Conservation (phyloP, 2,329 filamentous ascomycete genomes). For the Cytospora leucostoma region DNA sequence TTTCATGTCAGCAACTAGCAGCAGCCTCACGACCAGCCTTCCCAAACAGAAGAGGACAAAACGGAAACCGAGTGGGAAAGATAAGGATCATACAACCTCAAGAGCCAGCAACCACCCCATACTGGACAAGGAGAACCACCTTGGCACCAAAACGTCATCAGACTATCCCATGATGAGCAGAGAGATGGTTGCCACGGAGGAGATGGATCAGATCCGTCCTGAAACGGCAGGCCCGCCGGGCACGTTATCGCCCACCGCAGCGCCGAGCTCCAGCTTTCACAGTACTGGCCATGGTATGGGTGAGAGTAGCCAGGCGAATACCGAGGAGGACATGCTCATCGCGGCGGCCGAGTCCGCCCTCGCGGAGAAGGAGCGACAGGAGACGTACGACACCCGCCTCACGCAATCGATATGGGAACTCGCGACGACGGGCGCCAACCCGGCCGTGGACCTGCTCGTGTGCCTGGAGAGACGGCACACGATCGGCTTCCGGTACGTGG, state of each 20-base stretch:
- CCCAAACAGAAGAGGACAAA: slow-evolving; percentile 51
- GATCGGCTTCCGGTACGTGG: slow-evolving; percentile 95
- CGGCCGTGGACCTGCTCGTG: slow-evolving; percentile 87
- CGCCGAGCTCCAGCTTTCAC: slow-evolving; percentile 18
- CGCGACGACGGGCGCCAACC: slow-evolving; percentile 88
- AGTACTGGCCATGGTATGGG: slow-evolving; percentile 20
- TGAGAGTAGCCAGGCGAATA: slow-evolving; percentile 12
- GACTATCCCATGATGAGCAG: slow-evolving; percentile 30
- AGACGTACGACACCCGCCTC: slow-evolving; percentile 78
- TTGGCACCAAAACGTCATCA: slow-evolving; percentile 33
- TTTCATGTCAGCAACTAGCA: slow-evolving; percentile 90
- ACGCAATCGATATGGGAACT: slow-evolving; percentile 95
- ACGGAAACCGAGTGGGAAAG: slow-evolving; percentile 39
- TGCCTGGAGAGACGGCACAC: slow-evolving; percentile 88
- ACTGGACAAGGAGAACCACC: slow-evolving; percentile 54
- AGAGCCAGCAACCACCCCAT: slow-evolving; percentile 36
- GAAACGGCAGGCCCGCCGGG: slow-evolving; percentile 28
- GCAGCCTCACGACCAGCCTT: slow-evolving; percentile 76
- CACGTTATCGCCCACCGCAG: slow-evolving; percentile 31
- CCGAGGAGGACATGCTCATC: slow-evolving; percentile 39
- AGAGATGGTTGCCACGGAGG: slow-evolving; percentile 44
- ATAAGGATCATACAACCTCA: slow-evolving; percentile 39
- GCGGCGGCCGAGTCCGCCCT: slow-evolving; percentile 61
- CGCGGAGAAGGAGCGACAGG: slow-evolving; percentile 70
- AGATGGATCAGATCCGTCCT: slow-evolving; percentile 51